Evolutionary conservation across 2,329 filamentous ascomycete species (phyloP).

Genomic region (Aspergillus sp.): DNA sequence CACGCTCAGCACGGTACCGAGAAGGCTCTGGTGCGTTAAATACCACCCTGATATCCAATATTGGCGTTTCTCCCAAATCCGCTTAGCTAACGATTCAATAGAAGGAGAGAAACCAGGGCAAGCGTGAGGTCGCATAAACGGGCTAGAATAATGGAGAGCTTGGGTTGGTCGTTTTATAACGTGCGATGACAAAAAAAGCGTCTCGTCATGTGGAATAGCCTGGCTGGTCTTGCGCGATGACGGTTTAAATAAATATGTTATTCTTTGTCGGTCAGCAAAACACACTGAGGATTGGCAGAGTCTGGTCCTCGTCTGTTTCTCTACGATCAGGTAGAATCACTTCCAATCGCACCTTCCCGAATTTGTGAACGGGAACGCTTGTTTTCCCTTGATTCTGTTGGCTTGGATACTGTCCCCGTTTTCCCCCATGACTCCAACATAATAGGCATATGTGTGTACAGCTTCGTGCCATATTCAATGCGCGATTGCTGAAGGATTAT

Average conservation of each 20-base stretch:
- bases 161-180: slow-evolving; percentile 24
- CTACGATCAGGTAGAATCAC: slow-evolving; percentile 9
- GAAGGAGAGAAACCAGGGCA: slow-evolving; percentile 98
- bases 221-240: slow-evolving; percentile 12
- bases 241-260: slow-evolving; percentile 13
- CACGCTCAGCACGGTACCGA: slow-evolving; percentile 98
- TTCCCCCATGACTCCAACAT: neutral
- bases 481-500: slow-evolving; percentile 59
- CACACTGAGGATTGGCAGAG: too few species aligned
- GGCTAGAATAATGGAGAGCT: slow-evolving; percentile 23
- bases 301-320: neutral
- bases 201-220: slow-evolving; percentile 8
- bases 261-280: slow-evolving; percentile 3
- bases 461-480: slow-evolving; percentile 52
- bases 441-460: slow-evolving; percentile 64
- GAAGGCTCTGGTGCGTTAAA: slow-evolving; percentile 78
- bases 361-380: neutral
- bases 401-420: neutral
- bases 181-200: slow-evolving; percentile 23
- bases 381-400: neutral
- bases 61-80: neutral
- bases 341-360: neutral
- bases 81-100: slow-evolving; percentile 41
- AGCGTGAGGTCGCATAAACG: slow-evolving; percentile 73
- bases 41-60: neutral